phyloP scores from a whole-genome alignment of 2,329 filamentous ascomycete genomes.

The Reticulascus tulasneorum region DNA sequence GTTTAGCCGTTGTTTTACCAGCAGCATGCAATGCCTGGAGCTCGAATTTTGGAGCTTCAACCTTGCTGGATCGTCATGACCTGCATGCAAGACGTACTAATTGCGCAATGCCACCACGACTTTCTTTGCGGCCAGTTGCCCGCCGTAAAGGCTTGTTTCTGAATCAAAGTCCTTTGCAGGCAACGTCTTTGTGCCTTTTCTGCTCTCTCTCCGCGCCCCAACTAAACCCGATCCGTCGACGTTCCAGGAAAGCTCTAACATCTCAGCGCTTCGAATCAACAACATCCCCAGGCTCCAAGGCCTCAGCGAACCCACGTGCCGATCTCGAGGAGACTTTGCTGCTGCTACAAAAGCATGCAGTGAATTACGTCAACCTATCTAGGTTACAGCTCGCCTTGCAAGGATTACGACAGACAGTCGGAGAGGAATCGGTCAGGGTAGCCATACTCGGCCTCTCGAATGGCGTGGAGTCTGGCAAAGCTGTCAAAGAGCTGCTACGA shows the following conservation, averaged over 20 bases:
- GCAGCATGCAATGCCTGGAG: neutral
- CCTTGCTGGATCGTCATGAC: neutral
- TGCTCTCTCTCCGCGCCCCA: slow-evolving; percentile 13
- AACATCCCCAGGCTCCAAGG: slow-evolving; percentile 1
- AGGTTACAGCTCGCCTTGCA: slow-evolving; percentile 67
- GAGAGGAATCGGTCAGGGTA: slow-evolving; percentile 54
- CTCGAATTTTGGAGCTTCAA: slow-evolving; percentile 1
- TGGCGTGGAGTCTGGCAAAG: slow-evolving; percentile 33
- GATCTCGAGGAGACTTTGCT: slow-evolving; percentile 58
- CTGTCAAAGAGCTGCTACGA: slow-evolving; percentile 62
- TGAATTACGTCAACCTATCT: slow-evolving; percentile 62
- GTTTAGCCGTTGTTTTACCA: slow-evolving; percentile 2
- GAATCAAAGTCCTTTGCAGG: slow-evolving; percentile 3
- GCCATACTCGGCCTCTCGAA: slow-evolving; percentile 49
- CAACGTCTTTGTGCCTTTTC: slow-evolving; percentile 13
- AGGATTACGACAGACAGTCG: slow-evolving; percentile 54
- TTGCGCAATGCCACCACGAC: slow-evolving; percentile 23
- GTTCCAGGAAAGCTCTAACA: neutral
- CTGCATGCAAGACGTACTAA: no score
- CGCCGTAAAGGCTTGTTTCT: slow-evolving; percentile 12
- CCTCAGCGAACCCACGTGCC: slow-evolving; percentile 31
- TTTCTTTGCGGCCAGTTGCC: slow-evolving; percentile 23
- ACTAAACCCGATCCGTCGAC: neutral
- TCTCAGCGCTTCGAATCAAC: slow-evolving; percentile 10
- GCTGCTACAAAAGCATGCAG: slow-evolving; percentile 57